Evolutionary conservation across 1,284 basidiomycete genomes (phyloP), one percentile per base, ranked within the genome.

Genomic region (Takashimella koratensis): DNA sequence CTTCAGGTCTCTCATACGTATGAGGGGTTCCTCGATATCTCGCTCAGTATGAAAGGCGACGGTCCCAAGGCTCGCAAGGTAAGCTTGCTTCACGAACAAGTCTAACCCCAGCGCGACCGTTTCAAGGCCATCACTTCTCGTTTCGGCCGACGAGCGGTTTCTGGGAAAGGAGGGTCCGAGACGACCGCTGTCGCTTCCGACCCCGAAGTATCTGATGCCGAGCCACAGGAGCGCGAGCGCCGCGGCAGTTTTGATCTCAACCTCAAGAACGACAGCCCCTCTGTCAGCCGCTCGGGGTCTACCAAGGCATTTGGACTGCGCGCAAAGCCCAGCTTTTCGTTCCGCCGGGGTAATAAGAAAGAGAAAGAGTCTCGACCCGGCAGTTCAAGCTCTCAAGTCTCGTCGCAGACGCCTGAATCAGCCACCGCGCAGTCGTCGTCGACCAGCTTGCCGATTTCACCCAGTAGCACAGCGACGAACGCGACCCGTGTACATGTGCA

Each of bases 21-120:
- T 67, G 90, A 94, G 74, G 90, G 93, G 67, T 97, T 97, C 72
- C 86, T 88, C 71, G 93, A 96, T 74, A 84, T 97, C 62, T 90
- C 88, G 47, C 79, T 97, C 65, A 86, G 94, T 68, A 86, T 88
- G 69, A 83, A 86, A 1, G 88, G 59, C 2, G 67, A 68, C 45
- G 62, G 60, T 12, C 63, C 65, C 4, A 56, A 60, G 39, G 53
- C 60, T 2, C 51, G 68, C 43, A 70, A 70, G 52, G 59, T 59
- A 42, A 45, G 61, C 45, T 20, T 36, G 12, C 16, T 36, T 36
- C 30, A 36, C 30, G 8, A 8, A 8, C 30, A 36, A 8, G 30
- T 16, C 30, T 8, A 36, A n/a, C 24, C 54, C 12, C 53, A 78
- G 75, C 82, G 88, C 47, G 85, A 90, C 73, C 80, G 82, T 49